phyloP scores from a whole-genome alignment of 78 protist species.

The Corallochytrium limacisporum region DNA sequence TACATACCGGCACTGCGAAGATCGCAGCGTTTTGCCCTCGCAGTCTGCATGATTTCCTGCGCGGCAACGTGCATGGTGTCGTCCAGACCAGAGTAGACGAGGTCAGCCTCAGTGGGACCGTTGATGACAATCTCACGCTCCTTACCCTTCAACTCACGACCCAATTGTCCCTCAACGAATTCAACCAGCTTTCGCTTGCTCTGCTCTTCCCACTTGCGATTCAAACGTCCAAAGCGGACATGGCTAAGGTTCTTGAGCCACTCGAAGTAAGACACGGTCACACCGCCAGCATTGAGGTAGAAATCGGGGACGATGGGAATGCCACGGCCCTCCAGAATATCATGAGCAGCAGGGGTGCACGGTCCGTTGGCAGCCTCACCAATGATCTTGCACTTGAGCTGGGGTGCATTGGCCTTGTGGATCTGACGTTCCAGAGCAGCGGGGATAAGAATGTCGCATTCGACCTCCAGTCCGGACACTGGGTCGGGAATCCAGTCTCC shows the following conservation, averaged over 20 bases:
- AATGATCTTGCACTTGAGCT: constrained; percentile 49
- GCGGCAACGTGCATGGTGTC: constrained; percentile 63
- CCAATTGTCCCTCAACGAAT: constrained; percentile 37
- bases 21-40: constrained; percentile 41
- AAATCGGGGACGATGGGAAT: constrained; percentile 66
- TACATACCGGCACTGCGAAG: constrained; percentile 45
- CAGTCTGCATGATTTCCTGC: constrained; percentile 48
- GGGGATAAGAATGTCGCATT: constrained; percentile 73
- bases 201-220: constrained; percentile 64
- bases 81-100: constrained; percentile 63
- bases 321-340: constrained; percentile 30
- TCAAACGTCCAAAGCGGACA: constrained; percentile 47
- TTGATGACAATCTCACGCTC: constrained; percentile 40
- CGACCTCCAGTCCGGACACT: constrained; percentile 27
- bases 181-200: constrained; percentile 42
- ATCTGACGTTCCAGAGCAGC: constrained; percentile 68
- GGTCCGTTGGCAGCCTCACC: constrained; percentile 79
- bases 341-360: constrained; percentile 48
- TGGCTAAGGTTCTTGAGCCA: constrained; percentile 76
- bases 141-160: constrained; percentile 30
- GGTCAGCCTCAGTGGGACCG: constrained; percentile 64
- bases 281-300: constrained; percentile 75
- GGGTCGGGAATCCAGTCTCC: constrained; percentile 10
- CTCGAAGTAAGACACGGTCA: constrained; percentile 76
- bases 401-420: constrained; percentile 36